phyloP scores from a whole-genome alignment of 140 eudicot species.

The Ambrosia hybrid region DNA sequence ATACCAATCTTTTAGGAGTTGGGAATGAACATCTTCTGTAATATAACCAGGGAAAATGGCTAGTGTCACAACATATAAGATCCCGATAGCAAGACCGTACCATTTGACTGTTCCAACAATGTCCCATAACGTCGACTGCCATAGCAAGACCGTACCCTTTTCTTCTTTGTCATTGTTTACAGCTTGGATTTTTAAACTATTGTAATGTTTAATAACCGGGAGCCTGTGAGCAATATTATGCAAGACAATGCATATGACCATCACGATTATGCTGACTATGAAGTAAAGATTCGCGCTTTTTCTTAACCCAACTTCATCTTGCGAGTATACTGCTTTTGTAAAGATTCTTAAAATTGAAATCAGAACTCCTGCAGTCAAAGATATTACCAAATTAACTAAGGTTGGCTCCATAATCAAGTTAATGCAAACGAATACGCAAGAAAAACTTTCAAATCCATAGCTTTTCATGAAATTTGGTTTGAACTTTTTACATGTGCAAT shows the following conservation, averaged over 20 bases:
- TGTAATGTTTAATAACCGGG: constrained; percentile 77
- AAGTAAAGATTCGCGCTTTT: constrained; percentile 84
- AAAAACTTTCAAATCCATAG: not conserved
- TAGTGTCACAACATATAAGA: constrained; percentile 75
- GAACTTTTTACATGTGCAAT: not conserved
- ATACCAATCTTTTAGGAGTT: constrained; percentile 74
- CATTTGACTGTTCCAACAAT: constrained; percentile 73
- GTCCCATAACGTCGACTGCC: constrained; percentile 69
- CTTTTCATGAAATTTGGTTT: not conserved
- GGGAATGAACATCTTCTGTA: constrained; percentile 90
- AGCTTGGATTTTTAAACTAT: constrained; percentile 65
- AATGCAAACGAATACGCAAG: not conserved
- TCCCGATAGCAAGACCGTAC: constrained; percentile 58
- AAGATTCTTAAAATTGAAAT: constrained; percentile 73
- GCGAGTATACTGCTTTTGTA: constrained; percentile 81
- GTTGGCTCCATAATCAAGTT: not conserved
- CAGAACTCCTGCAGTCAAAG: constrained; percentile 67
- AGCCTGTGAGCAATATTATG: constrained; percentile 79
- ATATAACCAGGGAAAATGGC: constrained; percentile 88
- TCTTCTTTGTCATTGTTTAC: constrained; percentile 56
- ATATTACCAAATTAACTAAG: too few species aligned
- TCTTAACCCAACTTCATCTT: constrained; percentile 67
- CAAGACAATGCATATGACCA: constrained; percentile 69
- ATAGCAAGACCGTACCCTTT: constrained; percentile 45
- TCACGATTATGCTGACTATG: constrained; percentile 66